Percentiles rank a stretch among this genome's conserved stretches.
Conservation (phyloP, 352 stramenopile genomes). For the Pythium diclinum region DNA sequence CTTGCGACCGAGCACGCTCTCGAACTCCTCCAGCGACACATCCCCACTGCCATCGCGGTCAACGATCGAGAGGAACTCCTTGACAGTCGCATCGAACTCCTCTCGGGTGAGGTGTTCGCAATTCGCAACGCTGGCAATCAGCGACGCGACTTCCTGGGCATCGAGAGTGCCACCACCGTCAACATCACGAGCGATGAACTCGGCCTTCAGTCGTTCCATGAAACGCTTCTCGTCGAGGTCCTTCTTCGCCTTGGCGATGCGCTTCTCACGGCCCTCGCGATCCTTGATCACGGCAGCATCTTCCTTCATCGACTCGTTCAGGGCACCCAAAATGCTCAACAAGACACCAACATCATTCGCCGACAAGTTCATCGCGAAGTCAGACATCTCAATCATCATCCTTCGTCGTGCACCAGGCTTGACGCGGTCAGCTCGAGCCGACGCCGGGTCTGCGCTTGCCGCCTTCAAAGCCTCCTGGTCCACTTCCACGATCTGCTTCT, state of each 20-base stretch:
- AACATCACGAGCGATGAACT: conserved; percentile 70
- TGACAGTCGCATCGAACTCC: conserved; percentile 74
- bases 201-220: conserved; percentile 62
- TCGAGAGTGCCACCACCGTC: conserved; percentile 76
- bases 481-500: conserved; percentile 62
- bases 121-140: conserved; percentile 66
- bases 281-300: conserved; percentile 59
- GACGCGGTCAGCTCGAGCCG: conserved; percentile 34
- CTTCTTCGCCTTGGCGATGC: conserved; percentile 48
- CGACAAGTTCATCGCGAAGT: conserved; percentile 83
- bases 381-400: conserved; percentile 76
- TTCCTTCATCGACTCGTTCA: conserved; percentile 73
- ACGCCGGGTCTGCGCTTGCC: conserved; percentile 28
- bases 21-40: conserved; percentile 84
- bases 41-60: conserved; percentile 79
- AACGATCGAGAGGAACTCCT: conserved; percentile 74
- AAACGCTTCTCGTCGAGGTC: conserved; percentile 64
- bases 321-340: conserved; percentile 61
- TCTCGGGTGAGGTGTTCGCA: conserved; percentile 69
- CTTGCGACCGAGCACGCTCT: conserved; percentile 59
- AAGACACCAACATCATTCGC: conserved; percentile 76
- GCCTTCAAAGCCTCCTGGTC: conserved; percentile 46
- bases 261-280: conserved; percentile 40
- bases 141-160: conserved; percentile 53
- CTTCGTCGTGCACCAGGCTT: conserved; percentile 59